These are phyloP conservation scores for Neonectria faginata DNA, from an alignment of 2,329 filamentous ascomycete genomes.

Conservation along the genomic window DNA sequence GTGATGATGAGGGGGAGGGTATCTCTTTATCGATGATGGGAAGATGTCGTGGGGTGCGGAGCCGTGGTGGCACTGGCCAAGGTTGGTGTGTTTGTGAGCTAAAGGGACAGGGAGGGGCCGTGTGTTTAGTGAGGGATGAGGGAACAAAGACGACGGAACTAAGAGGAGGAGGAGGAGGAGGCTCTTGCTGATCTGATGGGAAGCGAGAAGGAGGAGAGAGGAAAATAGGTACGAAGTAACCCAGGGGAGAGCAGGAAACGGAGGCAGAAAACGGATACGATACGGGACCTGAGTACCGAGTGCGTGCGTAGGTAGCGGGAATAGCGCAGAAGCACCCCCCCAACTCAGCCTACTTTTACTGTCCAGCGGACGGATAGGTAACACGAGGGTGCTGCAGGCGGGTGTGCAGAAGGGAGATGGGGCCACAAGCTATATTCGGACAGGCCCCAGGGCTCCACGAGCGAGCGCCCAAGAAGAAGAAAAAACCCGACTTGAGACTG, in stretches of 20 bases:
- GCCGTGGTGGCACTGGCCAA: constrained; percentile 25
- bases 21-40: constrained; percentile 47
- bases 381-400: constrained; percentile 13
- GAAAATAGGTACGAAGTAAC: not conserved
- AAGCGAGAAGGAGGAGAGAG: not conserved
- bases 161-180: not conserved
- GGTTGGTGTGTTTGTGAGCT: constrained; percentile 33
- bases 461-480: not conserved
- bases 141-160: not conserved
- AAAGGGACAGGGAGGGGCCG: constrained; percentile 21
- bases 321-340: constrained; percentile 4
- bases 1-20: constrained; percentile 35
- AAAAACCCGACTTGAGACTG: not conserved
- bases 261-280: constrained; percentile 12
- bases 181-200: not conserved
- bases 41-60: constrained; percentile 42
- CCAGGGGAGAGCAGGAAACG: constrained; percentile 6
- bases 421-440: not conserved
- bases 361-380: constrained; percentile 4
- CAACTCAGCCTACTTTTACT: not conserved
- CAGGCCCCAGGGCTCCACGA: constrained; percentile 1
- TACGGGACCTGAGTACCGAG: not conserved
- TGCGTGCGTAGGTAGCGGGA: not conserved
- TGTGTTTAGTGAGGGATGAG: constrained; percentile 15
- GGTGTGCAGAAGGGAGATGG: not conserved